These are phyloP conservation scores for Flammula alnicola DNA, from an alignment of 1,284 basidiomycete genomes.

Conservation along the genomic window DNA sequence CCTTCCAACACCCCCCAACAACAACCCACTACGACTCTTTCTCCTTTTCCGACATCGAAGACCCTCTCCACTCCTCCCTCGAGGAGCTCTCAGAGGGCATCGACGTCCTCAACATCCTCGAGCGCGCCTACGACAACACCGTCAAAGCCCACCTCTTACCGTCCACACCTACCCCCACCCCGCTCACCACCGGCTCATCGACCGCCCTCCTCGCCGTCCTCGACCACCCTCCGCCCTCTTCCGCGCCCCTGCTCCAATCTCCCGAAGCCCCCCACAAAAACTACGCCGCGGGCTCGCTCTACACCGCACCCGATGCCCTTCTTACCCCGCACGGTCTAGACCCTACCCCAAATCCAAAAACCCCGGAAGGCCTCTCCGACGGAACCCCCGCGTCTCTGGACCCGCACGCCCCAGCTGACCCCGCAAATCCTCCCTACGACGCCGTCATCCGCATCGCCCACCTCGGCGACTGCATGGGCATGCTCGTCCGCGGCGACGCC, in stretches of 20 bases:
- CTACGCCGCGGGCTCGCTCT: slow-evolving; percentile 26
- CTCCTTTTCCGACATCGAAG: slow-evolving; percentile 34
- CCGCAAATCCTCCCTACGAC: slow-evolving; percentile 40
- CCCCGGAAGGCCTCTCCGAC: too few relatives aligned
- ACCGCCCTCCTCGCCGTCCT: slow-evolving; percentile 72
- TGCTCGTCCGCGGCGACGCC: slow-evolving; percentile 79
- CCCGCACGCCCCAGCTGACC: slow-evolving; percentile 7
- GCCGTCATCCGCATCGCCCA: slow-evolving; percentile 90
- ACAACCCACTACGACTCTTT: slow-evolving; percentile 19
- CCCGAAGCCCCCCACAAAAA: slow-evolving; percentile 23
- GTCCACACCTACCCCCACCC: slow-evolving; percentile 16
- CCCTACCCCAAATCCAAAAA: too few relatives aligned
- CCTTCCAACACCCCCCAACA: slow-evolving; percentile 30
- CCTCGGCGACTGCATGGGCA: slow-evolving; percentile 90
- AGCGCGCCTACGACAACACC: slow-evolving; percentile 68
- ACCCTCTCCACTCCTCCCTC: slow-evolving; percentile 55
- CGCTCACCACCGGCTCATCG: slow-evolving; percentile 63
- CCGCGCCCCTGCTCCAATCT: slow-evolving; percentile 17
- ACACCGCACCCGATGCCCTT: too few relatives aligned
- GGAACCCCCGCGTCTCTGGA: slow-evolving; percentile 9
- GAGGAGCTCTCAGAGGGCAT: slow-evolving; percentile 70
- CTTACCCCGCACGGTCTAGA: too few relatives aligned
- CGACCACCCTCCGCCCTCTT: slow-evolving; percentile 47
- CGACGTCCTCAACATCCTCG: slow-evolving; percentile 67
- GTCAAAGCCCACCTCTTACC: slow-evolving; percentile 60